Conservation (phyloP, 495 filamentous ascomycete genomes). For the Penicillium parvum region DNA sequence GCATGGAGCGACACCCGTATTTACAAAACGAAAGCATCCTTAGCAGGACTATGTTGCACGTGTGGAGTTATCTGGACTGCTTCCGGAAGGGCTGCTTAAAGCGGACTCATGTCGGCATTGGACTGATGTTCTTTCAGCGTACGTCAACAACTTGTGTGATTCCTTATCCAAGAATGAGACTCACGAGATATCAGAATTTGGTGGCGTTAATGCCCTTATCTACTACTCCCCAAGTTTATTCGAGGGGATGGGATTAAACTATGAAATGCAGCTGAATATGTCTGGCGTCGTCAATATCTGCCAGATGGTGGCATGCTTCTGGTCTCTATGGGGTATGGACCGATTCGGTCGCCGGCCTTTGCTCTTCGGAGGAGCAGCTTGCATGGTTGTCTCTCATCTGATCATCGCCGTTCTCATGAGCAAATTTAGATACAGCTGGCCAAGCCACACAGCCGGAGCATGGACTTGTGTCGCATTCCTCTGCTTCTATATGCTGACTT, state of each 20-base stretch:
- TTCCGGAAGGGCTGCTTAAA: conserved; percentile 38
- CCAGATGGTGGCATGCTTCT: conserved; percentile 18
- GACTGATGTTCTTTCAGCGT: conserved; percentile 45
- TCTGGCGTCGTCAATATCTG: conserved; percentile 25
- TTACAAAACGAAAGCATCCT: conserved; percentile 14
- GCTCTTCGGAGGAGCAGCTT: conserved; percentile 18
- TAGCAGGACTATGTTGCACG: conserved; percentile 24
- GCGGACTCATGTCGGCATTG: conserved; percentile 40
- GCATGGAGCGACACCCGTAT: conserved; percentile 25
- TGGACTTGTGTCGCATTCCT: conserved; percentile 23
- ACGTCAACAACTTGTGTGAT: not conserved
- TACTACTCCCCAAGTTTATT: conserved; percentile 33
- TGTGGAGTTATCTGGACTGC: conserved; percentile 28
- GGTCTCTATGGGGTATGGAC: conserved; percentile 17
- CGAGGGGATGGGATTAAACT: conserved; percentile 15
- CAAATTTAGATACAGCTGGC: conserved; percentile 17
- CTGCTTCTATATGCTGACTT: conserved; percentile 11
- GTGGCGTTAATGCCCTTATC: conserved; percentile 27
- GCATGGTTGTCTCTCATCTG: conserved; percentile 15
- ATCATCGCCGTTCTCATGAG: conserved; percentile 20
- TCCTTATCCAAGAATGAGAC: not conserved
- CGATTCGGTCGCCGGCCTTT: conserved; percentile 18
- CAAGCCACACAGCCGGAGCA: conserved; percentile 10
- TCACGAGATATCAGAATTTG: conserved; percentile 14
- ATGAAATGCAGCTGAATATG: conserved; percentile 21